A percentile compares a stretch with the other conserved stretches of the same genome.
Conservation (phyloP, 495 filamentous ascomycete genomes). For the Trichoderma erinaceum region DNA sequence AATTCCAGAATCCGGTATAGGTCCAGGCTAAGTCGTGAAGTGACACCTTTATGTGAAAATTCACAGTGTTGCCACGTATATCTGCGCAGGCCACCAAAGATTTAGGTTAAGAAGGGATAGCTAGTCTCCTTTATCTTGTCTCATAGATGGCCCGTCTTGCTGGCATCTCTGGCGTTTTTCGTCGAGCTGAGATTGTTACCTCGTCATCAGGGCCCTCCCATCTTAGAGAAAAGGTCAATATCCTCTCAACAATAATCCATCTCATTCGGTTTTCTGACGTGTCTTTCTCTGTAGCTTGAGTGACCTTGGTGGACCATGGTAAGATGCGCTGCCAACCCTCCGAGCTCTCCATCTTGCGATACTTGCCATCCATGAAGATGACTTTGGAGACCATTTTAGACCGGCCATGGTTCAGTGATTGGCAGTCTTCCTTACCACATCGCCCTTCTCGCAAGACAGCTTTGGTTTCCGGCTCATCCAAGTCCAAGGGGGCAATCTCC, state of each 20-base stretch:
- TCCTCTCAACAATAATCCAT: conserved; percentile 16
- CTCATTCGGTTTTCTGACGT: conserved; percentile 8
- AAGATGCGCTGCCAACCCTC: conserved; percentile 3
- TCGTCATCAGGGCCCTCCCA: conserved; percentile 11
- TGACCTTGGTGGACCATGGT: background rate
- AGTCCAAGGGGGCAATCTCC: conserved; percentile 12
- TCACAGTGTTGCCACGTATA: background rate
- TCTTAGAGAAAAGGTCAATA: conserved; percentile 11
- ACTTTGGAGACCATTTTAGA: conserved; percentile 15
- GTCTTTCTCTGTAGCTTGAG: background rate
- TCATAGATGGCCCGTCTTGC: background rate
- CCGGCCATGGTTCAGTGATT: background rate
- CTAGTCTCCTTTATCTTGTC: background rate
- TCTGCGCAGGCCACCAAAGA: background rate
- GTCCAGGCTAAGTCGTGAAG: background rate
- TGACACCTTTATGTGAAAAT: background rate
- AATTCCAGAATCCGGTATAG: background rate
- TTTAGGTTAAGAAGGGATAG: background rate
- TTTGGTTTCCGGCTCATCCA: conserved; percentile 4
- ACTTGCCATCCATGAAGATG: conserved; percentile 16
- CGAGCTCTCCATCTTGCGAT: background rate
- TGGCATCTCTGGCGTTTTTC: background rate
- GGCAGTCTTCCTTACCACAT: conserved; percentile 13
- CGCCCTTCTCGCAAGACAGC: conserved; percentile 12
- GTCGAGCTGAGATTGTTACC: background rate